Evolutionary conservation across 176 grass and related monocot species (phyloP).

Genomic region (Eleusine indica): DNA sequence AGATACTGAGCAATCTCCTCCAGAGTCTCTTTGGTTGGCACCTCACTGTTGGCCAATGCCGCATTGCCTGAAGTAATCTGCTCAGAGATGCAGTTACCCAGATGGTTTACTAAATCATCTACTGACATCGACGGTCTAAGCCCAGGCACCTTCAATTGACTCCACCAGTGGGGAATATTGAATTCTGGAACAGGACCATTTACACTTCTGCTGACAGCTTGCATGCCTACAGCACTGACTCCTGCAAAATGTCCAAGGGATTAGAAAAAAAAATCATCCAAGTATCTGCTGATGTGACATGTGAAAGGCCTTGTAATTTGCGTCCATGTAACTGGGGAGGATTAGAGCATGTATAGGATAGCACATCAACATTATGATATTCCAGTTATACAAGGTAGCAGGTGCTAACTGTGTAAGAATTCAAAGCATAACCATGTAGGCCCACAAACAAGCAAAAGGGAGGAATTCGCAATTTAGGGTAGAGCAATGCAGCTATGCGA

Average conservation of each 20-base stretch:
- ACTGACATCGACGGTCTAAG: conserved; percentile 85
- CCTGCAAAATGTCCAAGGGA: conserved; percentile 37
- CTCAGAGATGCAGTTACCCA: conserved; percentile 83
- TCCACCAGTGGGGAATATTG: conserved; percentile 66
- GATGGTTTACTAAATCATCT: conserved; percentile 85
- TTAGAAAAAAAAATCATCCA: conserved; percentile 33
- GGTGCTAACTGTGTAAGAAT: neutral
- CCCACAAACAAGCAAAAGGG: neutral
- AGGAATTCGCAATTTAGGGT: neutral
- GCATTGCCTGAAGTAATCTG: conserved; percentile 76
- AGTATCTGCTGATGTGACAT: neutral
- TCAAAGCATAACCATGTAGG: neutral
- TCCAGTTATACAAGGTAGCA: conserved; percentile 1
- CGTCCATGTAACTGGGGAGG: neutral
- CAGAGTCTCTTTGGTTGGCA: conserved; percentile 73
- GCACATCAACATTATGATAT: neutral
- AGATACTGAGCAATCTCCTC: conserved; percentile 89
- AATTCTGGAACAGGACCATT: conserved; percentile 52
- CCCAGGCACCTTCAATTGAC: conserved; percentile 82
- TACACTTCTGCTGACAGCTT: conserved; percentile 42
- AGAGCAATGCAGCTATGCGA: neutral
- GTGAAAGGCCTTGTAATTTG: conserved; percentile 2
- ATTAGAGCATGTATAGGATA: neutral
- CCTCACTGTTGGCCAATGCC: conserved; percentile 46
- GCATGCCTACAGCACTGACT: conserved; percentile 41